A percentile compares a stretch with the other conserved stretches of the same genome.
Evolutionary conservation across 1,284 basidiomycete species (phyloP).

Genomic region (Apiotrichum mycotoxinovorans): DNA sequence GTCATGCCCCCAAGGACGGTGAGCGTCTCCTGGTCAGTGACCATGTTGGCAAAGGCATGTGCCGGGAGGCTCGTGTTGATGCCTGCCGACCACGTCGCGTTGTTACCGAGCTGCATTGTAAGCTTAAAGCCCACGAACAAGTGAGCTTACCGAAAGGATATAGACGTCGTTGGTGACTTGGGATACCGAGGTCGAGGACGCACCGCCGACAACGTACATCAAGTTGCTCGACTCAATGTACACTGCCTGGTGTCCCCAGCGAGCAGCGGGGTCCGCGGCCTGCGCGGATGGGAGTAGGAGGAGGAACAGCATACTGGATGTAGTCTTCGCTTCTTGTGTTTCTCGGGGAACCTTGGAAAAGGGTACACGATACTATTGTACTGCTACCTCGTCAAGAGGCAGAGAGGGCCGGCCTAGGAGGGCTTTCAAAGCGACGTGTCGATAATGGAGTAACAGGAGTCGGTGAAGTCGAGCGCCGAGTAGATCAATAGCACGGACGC

Average conservation of each 20-base stretch:
- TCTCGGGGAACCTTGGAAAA: conserved; percentile 15
- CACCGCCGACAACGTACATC: conserved; percentile 49
- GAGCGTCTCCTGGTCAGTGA: conserved; percentile 30
- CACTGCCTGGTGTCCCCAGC: conserved; percentile 50
- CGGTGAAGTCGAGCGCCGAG: neutral
- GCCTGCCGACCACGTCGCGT: conserved; percentile 29
- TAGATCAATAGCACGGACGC: neutral
- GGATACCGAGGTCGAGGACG: conserved; percentile 30
- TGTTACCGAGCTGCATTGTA: conserved; percentile 32
- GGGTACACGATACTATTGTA: neutral
- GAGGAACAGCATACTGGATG: conserved; percentile 19
- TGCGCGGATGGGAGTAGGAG: conserved; percentile 22
- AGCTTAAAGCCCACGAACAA: neutral
- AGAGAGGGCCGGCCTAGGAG: conserved; percentile 2
- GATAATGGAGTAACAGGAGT: neutral
- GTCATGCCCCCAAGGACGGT: conserved; percentile 47
- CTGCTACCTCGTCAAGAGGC: conserved; percentile 1
- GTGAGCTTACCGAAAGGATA: conserved; percentile 36
- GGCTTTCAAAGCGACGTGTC: too few relatives aligned
- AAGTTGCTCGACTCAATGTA: conserved; percentile 39
- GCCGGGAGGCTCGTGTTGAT: conserved; percentile 40
- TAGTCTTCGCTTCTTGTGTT: too few relatives aligned
- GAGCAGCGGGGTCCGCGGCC: conserved; percentile 31
- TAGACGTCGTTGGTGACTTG: conserved; percentile 50
- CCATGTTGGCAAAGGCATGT: conserved; percentile 45